Conservation (phyloP, 495 filamentous ascomycete species). For the Viridothelium virens region DNA sequence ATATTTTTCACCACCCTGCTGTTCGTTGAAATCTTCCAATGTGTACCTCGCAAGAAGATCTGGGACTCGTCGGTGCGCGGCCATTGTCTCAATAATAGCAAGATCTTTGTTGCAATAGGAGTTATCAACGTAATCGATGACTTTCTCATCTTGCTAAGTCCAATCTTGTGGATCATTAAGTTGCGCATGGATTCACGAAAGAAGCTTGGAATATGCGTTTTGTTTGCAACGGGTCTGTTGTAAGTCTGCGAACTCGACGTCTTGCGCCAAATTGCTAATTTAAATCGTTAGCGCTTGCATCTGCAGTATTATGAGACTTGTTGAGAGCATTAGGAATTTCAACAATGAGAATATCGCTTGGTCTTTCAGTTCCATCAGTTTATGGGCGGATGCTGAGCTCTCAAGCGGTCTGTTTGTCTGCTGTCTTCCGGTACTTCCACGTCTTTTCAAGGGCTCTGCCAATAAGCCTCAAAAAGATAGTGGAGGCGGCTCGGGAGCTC, state of each 20-base stretch:
- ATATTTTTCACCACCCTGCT: not conserved
- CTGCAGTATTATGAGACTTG: not conserved
- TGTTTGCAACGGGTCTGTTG: conserved; percentile 2
- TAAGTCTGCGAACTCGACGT: not conserved
- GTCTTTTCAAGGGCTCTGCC: not conserved
- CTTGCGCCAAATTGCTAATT: not conserved
- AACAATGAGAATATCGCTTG: not conserved
- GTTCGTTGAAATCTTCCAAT: not conserved
- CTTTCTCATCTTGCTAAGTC: not conserved
- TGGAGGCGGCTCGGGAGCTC: not conserved
- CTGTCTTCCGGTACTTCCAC: conserved; percentile 3
- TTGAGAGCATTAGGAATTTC: not conserved
- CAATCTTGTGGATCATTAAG: not conserved
- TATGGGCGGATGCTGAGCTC: conserved; percentile 1
- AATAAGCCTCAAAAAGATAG: not conserved
- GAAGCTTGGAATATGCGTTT: not conserved
- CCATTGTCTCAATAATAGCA: not conserved
- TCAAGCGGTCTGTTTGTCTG: not conserved
- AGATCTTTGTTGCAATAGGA: not conserved
- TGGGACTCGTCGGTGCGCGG: not conserved
- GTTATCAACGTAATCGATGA: conserved; percentile 1
- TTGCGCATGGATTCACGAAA: not conserved
- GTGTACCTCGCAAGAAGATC: not conserved
- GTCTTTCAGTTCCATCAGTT: not conserved
- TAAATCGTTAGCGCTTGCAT: not conserved